Conservation (phyloP, 2,329 filamentous ascomycete genomes). For the Alternaria tenuissima region DNA sequence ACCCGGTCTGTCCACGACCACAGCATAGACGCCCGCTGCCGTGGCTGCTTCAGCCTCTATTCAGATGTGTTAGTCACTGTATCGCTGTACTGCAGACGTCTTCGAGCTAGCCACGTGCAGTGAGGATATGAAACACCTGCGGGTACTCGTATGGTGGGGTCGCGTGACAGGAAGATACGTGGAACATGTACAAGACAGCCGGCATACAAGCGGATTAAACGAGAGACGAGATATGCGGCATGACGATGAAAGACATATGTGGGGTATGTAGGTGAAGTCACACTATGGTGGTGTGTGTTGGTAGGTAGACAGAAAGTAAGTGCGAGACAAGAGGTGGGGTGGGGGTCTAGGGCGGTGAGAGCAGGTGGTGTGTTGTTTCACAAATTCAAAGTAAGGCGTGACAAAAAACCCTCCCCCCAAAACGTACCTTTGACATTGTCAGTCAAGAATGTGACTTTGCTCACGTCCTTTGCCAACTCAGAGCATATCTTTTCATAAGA, state of each 20-base stretch:
- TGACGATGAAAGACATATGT: conserved; percentile 1
- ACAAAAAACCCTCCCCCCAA: background rate
- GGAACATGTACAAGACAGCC: background rate
- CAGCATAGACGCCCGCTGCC: conserved; percentile 52
- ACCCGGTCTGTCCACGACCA: conserved; percentile 68
- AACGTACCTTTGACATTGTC: conserved; percentile 71
- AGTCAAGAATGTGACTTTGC: conserved; percentile 78
- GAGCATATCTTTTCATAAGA: conserved; percentile 74
- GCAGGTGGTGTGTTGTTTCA: conserved; percentile 20
- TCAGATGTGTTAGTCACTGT: conserved; percentile 24
- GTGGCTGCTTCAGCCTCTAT: conserved; percentile 57
- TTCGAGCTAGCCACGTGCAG: background rate
- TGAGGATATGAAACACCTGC: conserved; percentile 2
- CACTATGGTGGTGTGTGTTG: conserved; percentile 4
- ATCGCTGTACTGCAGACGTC: background rate
- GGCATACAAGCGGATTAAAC: background rate
- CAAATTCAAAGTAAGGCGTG: too few species aligned
- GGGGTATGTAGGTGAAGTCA: conserved; percentile 3
- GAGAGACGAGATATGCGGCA: conserved; percentile 4
- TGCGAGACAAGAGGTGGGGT: conserved; percentile 18
- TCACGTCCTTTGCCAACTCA: conserved; percentile 55
- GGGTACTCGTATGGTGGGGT: background rate
- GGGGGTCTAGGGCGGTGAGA: conserved; percentile 7
- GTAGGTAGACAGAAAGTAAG: background rate
- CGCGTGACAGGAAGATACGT: conserved; percentile 11